A percentile compares a stretch with the other conserved stretches of the same genome.
Evolutionary conservation across 345 rosid species (phyloP).

Genomic region (Populus simonii): DNA sequence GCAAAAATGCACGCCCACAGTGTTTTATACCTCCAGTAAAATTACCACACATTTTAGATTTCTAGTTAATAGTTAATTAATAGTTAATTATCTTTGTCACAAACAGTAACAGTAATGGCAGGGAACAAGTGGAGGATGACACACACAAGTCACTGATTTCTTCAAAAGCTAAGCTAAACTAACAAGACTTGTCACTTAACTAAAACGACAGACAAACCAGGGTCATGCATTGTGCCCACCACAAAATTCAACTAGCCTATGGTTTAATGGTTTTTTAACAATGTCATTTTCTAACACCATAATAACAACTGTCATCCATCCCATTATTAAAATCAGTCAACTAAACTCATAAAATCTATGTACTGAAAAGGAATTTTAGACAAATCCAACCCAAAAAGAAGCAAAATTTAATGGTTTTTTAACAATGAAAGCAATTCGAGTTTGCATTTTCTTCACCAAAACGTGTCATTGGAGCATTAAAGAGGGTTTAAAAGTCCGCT

Average conservation of each 20-base stretch:
- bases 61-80: no score
- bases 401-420: neutral
- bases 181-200: neutral
- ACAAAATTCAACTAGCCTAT: neutral
- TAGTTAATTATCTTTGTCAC: no score
- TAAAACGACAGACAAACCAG: constrained; percentile 15
- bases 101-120: no score
- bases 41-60: no score
- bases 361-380: neutral
- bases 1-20: no score
- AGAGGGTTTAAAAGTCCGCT: constrained; percentile 22
- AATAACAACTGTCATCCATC: constrained; percentile 18
- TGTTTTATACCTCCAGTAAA: no score
- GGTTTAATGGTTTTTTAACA: no score
- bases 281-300: constrained; percentile 11
- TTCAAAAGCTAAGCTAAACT: neutral
- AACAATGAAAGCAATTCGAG: neutral
- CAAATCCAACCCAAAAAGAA: neutral
- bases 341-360: neutral
- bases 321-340: neutral
- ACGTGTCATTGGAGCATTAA: constrained; percentile 1
- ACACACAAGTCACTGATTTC: no score
- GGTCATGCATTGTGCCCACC: neutral
- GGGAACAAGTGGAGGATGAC: no score
- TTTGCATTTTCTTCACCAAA: neutral